Evolutionary conservation across 2,329 filamentous ascomycete species (phyloP).

Genomic region (Aspergillus jensenii): DNA sequence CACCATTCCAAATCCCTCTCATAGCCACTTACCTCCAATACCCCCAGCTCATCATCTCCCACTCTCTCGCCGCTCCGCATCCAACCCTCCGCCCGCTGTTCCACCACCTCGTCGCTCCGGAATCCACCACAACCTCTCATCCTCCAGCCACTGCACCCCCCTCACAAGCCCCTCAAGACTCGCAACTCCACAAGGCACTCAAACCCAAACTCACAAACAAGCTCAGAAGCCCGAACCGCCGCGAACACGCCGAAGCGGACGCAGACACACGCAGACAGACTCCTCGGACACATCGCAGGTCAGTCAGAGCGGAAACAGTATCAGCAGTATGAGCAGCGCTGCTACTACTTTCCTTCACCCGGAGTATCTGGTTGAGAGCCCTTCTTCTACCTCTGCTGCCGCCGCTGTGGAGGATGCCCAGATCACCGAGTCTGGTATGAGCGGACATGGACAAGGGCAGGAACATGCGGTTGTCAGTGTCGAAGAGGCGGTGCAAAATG

Average conservation of each 20-base stretch:
- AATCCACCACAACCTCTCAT: conserved; percentile 15
- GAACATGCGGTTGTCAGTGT: conserved; percentile 24
- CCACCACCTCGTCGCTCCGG: conserved; percentile 42
- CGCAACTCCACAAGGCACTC: conserved; percentile 1
- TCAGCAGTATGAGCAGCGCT: not conserved
- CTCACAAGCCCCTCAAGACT: conserved; percentile 16
- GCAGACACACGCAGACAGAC: conserved; percentile 28
- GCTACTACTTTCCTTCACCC: not conserved
- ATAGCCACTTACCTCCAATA: conserved; percentile 22
- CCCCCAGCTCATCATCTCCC: conserved; percentile 18
- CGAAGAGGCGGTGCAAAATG: conserved; percentile 36
- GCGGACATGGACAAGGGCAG: conserved; percentile 1
- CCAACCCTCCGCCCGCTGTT: conserved; percentile 40
- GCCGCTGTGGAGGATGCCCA: not conserved
- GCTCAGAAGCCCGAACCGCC: conserved; percentile 41
- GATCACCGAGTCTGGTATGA: not conserved
- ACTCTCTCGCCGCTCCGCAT: conserved; percentile 30
- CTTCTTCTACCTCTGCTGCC: not conserved
- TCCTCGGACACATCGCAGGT: conserved; percentile 23
- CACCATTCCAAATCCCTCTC: not conserved
- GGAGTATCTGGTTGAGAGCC: not conserved
- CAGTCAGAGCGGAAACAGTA: conserved; percentile 5
- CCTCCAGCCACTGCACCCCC: conserved; percentile 28
- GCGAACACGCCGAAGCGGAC: conserved; percentile 42
- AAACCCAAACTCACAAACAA: conserved; percentile 17